These are phyloP conservation scores for Canariomyces notabilis DNA, from an alignment of 2,329 filamentous ascomycete species.

Conservation along the genomic window DNA sequence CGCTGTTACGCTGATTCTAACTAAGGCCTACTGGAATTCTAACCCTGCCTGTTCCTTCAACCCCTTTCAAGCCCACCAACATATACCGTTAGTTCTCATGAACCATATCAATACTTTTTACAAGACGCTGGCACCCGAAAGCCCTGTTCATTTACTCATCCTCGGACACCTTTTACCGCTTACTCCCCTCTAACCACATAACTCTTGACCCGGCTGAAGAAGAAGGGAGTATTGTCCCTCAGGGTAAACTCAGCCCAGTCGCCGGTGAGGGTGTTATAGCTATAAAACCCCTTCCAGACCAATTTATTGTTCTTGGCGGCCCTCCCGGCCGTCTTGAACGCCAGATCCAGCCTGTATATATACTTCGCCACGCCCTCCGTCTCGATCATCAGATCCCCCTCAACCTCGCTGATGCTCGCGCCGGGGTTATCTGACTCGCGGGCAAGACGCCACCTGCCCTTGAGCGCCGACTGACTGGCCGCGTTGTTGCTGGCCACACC, in stretches of 20 bases:
- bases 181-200: conserved; percentile 47
- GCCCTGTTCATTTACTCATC: background rate
- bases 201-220: conserved; percentile 62
- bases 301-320: conserved; percentile 78
- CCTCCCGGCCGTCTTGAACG: conserved; percentile 59
- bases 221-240: conserved; percentile 60
- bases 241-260: conserved; percentile 79
- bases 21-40: too few species aligned
- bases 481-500: conserved; percentile 34
- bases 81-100: too few species aligned
- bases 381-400: conserved; percentile 74
- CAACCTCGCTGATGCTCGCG: conserved; percentile 37
- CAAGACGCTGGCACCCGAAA: too few species aligned
- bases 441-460: conserved; percentile 48
- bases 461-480: conserved; percentile 65
- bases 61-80: too few species aligned
- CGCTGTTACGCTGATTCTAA: too few species aligned
- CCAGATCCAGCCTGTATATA: conserved; percentile 75
- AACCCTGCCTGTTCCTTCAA: too few species aligned
- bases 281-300: conserved; percentile 84
- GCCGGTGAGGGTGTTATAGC: conserved; percentile 82
- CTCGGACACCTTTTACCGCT: background rate
- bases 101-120: too few species aligned
- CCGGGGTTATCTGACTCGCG: conserved; percentile 32
- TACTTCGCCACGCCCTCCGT: conserved; percentile 85